Base-by-base conservation (phyloP, 352 stramenopile species). In the Phytophthora uliginosa region DNA sequence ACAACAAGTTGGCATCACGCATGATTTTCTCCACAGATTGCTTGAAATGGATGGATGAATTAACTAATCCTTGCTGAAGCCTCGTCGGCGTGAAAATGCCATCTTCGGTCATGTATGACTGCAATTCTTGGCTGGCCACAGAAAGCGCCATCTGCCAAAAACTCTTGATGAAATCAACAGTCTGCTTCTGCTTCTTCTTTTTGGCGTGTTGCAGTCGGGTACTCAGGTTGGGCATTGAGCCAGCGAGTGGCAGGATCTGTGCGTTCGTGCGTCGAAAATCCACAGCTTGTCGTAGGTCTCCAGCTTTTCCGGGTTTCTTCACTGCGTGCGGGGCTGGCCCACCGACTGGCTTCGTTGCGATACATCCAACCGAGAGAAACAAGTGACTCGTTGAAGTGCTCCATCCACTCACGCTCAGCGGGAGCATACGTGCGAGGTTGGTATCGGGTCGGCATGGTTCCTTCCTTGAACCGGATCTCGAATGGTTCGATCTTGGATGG, bases 131-230 rank as follows among this genome's bases (percentile, higher is more conserved):
- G 7, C 59, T 66, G 12, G 15, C 34, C 40, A 10, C 0, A 22
- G 47, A 33, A 5, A 67, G 6, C 3, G 15, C 50, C 22, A 60
- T 48, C 5, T 67, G 34, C 20, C 38, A 67, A n/a, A 55, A 67
- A 4, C 34, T 55, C 20, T 67, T 60, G 6, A 67, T 53, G n/a
- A 59, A 66, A 24, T 60, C 51, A 3, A 59, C 60, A 47, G 36
- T 60, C 17, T 67, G 60, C n/a, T 67, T 60, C 18, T 67, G 60
- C 13, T 12, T 15, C 12, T 55, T 60, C 1, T 18, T 5, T 33
- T 54, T 67, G 2, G 52, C 36, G 51, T 55, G 50, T 1, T 53
- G 33, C 6, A 67, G 48, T 0, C 52, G 50, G 24, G 60, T 60
- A 6, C 28, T 59, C 0, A 55, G 38, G 24, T 22, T 60, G 2